Evolutionary conservation across 192 early-diverging fungal species (phyloP).

Genomic region (Gamsiella multidivaricata): DNA sequence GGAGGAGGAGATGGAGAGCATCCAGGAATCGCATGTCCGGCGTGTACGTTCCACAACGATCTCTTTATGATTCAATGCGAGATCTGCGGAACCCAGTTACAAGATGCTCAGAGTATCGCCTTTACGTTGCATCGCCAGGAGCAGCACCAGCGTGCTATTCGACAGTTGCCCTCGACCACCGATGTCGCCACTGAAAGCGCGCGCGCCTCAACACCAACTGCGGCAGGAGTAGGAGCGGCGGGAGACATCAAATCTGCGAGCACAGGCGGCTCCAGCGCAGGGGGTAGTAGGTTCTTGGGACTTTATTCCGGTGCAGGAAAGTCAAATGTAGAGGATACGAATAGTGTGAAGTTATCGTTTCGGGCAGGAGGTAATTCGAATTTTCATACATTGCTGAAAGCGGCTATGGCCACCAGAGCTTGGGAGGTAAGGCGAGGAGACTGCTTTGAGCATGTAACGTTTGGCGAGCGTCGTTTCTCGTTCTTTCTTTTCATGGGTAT

Average conservation of each 20-base stretch:
- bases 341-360: constrained; percentile 82
- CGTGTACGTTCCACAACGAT: constrained; percentile 93
- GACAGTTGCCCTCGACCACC: constrained; percentile 23
- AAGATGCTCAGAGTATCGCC: constrained; percentile 27
- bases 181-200: not conserved
- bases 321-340: constrained; percentile 25
- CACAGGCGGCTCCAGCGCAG: no score
- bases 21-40: constrained; percentile 66
- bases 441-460: constrained; percentile 68
- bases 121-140: constrained; percentile 44
- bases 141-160: constrained; percentile 42
- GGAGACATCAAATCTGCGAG: no score
- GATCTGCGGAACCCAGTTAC: constrained; percentile 82
- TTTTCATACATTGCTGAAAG: constrained; percentile 74
- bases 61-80: constrained; percentile 83
- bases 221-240: not conserved
- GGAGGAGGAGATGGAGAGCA: constrained; percentile 1
- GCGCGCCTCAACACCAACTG: not conserved
- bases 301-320: constrained; percentile 20
- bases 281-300: no score
- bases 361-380: constrained; percentile 71
- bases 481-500: no score
- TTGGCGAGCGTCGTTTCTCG: no score
- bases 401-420: constrained; percentile 65
- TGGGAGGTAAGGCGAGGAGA: constrained; percentile 66